Percentiles rank a stretch among this genome's conserved stretches.
Evolutionary conservation across 1,284 basidiomycete species (phyloP).

Genomic region (Gymnopus androsaceus): DNA sequence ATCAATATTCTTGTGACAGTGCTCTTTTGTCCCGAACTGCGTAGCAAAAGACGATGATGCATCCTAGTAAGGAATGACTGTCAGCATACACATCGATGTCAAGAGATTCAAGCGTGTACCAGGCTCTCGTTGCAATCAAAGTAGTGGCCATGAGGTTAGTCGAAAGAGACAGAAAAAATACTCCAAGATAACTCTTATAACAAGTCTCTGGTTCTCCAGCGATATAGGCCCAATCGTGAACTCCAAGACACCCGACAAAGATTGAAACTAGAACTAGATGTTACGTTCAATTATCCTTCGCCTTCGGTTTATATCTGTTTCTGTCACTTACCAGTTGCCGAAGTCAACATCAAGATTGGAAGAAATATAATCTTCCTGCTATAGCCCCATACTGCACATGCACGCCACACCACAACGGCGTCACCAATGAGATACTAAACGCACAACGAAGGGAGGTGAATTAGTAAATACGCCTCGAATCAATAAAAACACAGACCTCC

Average conservation of each 20-base stretch:
- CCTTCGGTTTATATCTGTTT: background rate
- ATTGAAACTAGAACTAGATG: background rate
- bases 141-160: slow-evolving; percentile 1
- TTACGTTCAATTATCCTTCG: background rate
- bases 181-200: background rate
- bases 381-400: slow-evolving; percentile 8
- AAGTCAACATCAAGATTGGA: background rate
- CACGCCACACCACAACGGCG: slow-evolving; percentile 10
- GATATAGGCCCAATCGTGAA: background rate
- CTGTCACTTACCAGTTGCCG: background rate
- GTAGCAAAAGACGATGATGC: background rate
- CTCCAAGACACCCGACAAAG: slow-evolving; percentile 5
- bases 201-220: background rate
- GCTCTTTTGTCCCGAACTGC: background rate
- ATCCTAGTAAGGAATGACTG: background rate
- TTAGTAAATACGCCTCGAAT: too few relatives aligned
- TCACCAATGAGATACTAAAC: slow-evolving; percentile 7
- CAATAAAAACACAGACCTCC: background rate
- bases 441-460: background rate
- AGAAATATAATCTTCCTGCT: slow-evolving; percentile 4
- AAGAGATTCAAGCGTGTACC: background rate
- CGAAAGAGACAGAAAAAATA: slow-evolving; percentile 1
- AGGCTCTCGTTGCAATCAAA: slow-evolving; percentile 11
- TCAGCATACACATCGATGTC: background rate
- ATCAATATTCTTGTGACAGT: background rate